A percentile compares a stretch with the other conserved stretches of the same genome.
Evolutionary conservation across 106 monocot genomes (phyloP).

Genomic region (Alisma plantagoaquatica): DNA sequence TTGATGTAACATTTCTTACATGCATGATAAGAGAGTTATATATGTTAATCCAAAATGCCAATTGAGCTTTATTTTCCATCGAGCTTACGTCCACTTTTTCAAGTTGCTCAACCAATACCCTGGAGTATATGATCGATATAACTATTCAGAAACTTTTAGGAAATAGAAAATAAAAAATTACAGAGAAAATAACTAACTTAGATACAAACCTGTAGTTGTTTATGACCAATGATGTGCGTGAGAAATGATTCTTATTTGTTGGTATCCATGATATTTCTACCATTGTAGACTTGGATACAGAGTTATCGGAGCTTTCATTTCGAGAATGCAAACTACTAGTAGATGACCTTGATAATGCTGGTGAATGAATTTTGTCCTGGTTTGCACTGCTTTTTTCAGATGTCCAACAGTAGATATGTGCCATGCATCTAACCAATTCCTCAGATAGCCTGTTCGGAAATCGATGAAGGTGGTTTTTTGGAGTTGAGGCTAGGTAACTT

Average conservation of each 20-base stretch:
- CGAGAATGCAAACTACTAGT: constrained; percentile 35
- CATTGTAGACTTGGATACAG: constrained; percentile 12
- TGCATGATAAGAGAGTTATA: constrained; percentile 86
- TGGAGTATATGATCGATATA: no score
- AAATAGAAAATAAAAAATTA: no score
- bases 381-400: constrained; percentile 21
- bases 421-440: constrained; percentile 82
- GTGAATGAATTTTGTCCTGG: constrained; percentile 17
- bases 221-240: constrained; percentile 38
- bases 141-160: no score
- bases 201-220: constrained; percentile 52
- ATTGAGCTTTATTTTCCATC: constrained; percentile 40
- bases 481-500: constrained; percentile 33
- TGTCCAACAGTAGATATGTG: constrained; percentile 44
- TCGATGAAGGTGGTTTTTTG: constrained; percentile 52
- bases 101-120: constrained; percentile 61
- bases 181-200: no score
- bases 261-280: constrained; percentile 45
- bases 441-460: constrained; percentile 74
- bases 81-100: constrained; percentile 47
- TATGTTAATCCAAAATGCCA: constrained; percentile 88
- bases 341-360: constrained; percentile 50
- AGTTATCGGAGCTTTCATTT: constrained; percentile 17
- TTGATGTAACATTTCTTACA: no score
- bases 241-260: constrained; percentile 35